Conservation (phyloP, 2,329 filamentous ascomycete genomes). For the Fusarium sulawesiense region DNA sequence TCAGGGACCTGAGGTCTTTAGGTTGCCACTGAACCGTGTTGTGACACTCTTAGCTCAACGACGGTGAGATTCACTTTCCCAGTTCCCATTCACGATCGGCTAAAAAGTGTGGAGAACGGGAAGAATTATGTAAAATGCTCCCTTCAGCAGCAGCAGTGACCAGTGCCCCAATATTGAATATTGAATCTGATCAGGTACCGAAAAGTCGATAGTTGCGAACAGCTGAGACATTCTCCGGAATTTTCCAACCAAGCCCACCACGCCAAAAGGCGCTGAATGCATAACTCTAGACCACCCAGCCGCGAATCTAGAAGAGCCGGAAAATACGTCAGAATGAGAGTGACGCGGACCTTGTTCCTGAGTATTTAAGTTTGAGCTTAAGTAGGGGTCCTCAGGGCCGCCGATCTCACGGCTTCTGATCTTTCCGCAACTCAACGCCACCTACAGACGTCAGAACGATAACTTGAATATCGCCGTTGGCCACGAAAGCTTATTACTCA, state of each 20-base stretch:
- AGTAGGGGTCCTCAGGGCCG: constrained; percentile 12
- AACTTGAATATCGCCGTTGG: background rate
- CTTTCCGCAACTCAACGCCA: constrained; percentile 22
- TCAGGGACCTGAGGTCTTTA: background rate
- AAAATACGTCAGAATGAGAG: background rate
- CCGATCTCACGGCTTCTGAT: constrained; percentile 21
- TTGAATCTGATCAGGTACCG: constrained; percentile 1
- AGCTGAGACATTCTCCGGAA: constrained; percentile 18
- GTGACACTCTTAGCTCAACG: background rate
- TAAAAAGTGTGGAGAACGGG: background rate
- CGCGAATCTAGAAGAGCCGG: background rate
- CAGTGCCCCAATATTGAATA: background rate
- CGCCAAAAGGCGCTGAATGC: background rate
- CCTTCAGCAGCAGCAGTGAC: background rate
- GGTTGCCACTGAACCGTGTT: background rate
- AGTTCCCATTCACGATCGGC: background rate
- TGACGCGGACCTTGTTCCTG: constrained; percentile 4
- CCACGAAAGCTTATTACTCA: accelerated
- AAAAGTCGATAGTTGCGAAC: constrained; percentile 1
- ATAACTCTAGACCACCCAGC: background rate
- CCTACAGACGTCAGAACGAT: constrained; percentile 3
- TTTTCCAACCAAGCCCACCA: background rate
- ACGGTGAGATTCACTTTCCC: background rate
- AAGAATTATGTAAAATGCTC: background rate
- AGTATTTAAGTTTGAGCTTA: constrained; percentile 16